Evolutionary conservation across 2,329 filamentous ascomycete genomes (phyloP).

Genomic region (Fusarium sororula): DNA sequence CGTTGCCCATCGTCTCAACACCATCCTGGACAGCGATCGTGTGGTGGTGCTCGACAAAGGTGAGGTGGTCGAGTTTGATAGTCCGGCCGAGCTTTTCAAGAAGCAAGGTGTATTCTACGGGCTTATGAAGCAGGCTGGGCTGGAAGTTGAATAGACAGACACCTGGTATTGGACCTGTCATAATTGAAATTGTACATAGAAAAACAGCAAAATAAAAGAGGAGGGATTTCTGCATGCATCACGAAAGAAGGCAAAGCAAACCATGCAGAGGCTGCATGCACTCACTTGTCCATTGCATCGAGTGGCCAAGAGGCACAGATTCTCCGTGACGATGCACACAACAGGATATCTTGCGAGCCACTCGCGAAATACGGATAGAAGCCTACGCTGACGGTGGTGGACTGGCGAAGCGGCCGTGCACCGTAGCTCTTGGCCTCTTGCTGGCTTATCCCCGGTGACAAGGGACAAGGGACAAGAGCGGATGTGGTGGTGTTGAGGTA

Average conservation of each 20-base stretch:
- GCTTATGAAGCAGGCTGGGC: constrained; percentile 88
- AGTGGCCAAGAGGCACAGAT: constrained; percentile 3
- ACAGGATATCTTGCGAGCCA: constrained; percentile 3
- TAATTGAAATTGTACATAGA: constrained; percentile 24
- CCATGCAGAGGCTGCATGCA: not conserved
- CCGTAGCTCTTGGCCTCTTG: not conserved
- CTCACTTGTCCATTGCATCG: not conserved
- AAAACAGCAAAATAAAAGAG: constrained; percentile 11
- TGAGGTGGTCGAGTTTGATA: constrained; percentile 91
- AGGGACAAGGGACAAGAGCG: constrained; percentile 13
- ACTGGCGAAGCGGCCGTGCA: constrained; percentile 16
- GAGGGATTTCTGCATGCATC: constrained; percentile 7
- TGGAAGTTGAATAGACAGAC: constrained; percentile 59
- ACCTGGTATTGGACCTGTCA: not conserved
- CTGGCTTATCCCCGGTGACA: constrained; percentile 33
- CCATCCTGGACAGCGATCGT: constrained; percentile 87
- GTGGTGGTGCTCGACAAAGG: constrained; percentile 95
- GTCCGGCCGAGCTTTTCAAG: constrained; percentile 79
- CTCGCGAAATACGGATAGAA: not conserved
- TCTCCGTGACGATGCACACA: not conserved
- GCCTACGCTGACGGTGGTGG: constrained; percentile 18
- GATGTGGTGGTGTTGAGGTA: constrained; percentile 23
- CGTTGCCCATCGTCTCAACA: constrained; percentile 98
- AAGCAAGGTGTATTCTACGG: constrained; percentile 84
- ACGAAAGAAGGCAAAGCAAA: not conserved